Evolutionary conservation across 2,329 filamentous ascomycete species (phyloP), one percentile per base, ranked within the genome.

Genomic region (Botrytis paeoniae): DNA sequence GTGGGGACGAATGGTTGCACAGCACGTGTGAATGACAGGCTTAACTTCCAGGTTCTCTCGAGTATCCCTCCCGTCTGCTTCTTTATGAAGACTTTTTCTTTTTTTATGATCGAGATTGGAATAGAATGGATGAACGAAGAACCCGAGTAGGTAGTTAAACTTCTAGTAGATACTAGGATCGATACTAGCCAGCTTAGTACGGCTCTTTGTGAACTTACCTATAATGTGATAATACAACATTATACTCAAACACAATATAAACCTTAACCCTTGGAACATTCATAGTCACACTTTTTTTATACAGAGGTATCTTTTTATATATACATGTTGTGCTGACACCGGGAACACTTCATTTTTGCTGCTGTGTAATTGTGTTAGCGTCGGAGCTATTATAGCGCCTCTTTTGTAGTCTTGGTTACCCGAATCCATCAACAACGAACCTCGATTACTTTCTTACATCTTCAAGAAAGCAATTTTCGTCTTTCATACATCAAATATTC

Each of bases 401-500:
- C 48, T 57, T 41, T 57, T 6, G 35, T 54, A 39, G 43, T 51
- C 65, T 68, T 68, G 35, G 65, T 57, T 68, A 68, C 65, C 65
- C 65, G 48, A 63, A 51, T 69, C 70, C 54, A 72, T 48, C 35
- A 51, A 48, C 51, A 60, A 68, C 70, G 62, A 60, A 68, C 51
- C 54, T 72, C 70, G 65, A 45, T 64, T 32, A 37, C 37, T 60
- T 69, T 69, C 70, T 72, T 69, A 41, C 51, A 72, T 61, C 25
- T 61, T 60, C 54, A 61, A 45, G 70, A 72, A 72, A 69, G 69
- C 51, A 57, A 41, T 51, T 35, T 60, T 45, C 12, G 35, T 37
- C 63, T 60, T 25, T 45, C 41, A 32, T 10, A 51, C 59, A 61
- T 35, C 54, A 54, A 51, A 57, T 48, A 60, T 60, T 35, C 39